A percentile compares a stretch with the other conserved stretches of the same genome.
These are phyloP conservation scores for Yarrowia sp. DNA, from an alignment of 805 yeast genomes.

Conservation along the genomic window DNA sequence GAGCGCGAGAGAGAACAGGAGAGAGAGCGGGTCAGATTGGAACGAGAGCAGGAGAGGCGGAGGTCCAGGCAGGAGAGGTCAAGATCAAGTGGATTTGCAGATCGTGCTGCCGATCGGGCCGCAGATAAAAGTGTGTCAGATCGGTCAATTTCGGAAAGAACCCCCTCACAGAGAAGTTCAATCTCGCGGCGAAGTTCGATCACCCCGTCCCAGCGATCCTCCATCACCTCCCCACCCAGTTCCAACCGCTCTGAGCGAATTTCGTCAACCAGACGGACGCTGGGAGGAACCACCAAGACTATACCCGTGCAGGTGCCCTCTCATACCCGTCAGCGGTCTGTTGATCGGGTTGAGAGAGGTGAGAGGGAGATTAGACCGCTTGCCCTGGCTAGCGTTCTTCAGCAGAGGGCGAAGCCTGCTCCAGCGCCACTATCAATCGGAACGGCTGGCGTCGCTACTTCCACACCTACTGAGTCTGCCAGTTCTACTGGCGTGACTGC, in stretches of 20 bases:
- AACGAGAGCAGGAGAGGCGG: constrained; percentile 1
- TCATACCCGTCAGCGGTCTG: constrained; percentile 8
- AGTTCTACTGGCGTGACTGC: not conserved
- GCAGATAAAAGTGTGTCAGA: not conserved
- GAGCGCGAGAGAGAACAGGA: constrained; percentile 9
- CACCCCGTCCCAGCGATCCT: too few relatives aligned
- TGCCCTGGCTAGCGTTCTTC: not conserved
- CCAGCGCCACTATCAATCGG: not conserved
- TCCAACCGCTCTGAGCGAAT: not conserved
- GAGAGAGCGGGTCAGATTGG: not conserved
- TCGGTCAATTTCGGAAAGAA: not conserved
- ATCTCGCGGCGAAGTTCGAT: too few relatives aligned
- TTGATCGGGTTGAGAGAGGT: not conserved
- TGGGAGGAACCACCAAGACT: not conserved
- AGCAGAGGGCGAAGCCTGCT: not conserved
- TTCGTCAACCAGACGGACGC: not conserved
- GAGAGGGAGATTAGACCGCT: not conserved
- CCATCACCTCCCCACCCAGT: not conserved
- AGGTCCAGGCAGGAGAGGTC: not conserved
- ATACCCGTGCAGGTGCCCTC: not conserved
- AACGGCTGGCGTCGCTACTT: not conserved
- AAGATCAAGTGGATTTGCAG: not conserved
- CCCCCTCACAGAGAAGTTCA: too few relatives aligned
- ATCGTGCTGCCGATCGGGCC: not conserved
- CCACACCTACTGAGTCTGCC: not conserved